Evolutionary conservation across 106 monocot genomes (phyloP), one percentile per base, ranked within the genome.

Genomic region (Dactylorhiza incarnata): DNA sequence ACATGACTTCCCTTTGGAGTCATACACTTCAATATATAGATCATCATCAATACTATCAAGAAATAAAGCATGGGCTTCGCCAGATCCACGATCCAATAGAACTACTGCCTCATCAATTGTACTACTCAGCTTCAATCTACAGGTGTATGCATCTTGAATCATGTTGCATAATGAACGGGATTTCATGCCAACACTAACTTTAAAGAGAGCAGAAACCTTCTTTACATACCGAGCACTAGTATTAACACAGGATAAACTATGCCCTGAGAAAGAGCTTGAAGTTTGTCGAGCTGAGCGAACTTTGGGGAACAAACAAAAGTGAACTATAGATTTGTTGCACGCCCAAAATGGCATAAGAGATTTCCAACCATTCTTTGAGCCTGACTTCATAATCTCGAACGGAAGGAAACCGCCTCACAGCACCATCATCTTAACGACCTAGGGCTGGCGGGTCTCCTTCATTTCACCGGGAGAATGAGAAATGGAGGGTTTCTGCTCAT

Each of bases 1-100:
- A 81, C 79, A 80, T 7, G 58, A 76, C 75, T 79, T 87, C 48
- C 88, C 88, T 72, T 94, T 90, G 66, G 94, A 90, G 81, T 94
- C 94, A 78, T 81, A 85, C n/a, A 94, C 81, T 78, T 90, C 90
- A 54, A 91, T 76, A 26, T 83, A 88, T 66, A 94, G 82, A 80
- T 91, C 88, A 86, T 94, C 94, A 49, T 88, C 86, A 68, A 86
- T 62, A 80, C 86, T 88, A 83, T 94, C 90, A 52, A 90, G 94
- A 68, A 94, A 94, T 90, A 94, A 89, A 45, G 90, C 76, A 82
- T 88, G 90, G 58, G 88, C 80, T 80, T 94, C 94, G 76, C 90
- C 77, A 73, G 86, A 85, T 79, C 94, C 90, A 74, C 90, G 83
- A 48, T 94, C 88, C 90, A 94, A 82, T 20, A 73, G 68, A 56